Percentiles rank a stretch among this genome's conserved stretches.
Conservation (phyloP, 2,329 filamentous ascomycete genomes). For the Venturia oleaginea region DNA sequence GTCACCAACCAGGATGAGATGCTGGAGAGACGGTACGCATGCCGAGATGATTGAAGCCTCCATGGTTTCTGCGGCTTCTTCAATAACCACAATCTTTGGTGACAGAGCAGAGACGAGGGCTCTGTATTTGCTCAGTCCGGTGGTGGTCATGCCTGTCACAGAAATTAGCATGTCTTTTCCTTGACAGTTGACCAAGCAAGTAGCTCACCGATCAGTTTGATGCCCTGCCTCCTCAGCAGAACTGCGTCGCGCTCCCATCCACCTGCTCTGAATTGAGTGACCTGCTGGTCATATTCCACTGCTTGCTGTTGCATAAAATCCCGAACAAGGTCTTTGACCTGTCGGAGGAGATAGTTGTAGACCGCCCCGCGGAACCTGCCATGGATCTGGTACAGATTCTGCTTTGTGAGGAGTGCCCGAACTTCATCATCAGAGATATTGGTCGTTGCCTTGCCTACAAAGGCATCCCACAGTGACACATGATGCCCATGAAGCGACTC, state of each 20-base stretch:
- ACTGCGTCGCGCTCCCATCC: constrained; percentile 51
- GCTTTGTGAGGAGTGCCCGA: constrained; percentile 27
- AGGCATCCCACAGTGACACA: constrained; percentile 31
- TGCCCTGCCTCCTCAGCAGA: constrained; percentile 50
- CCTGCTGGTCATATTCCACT: constrained; percentile 40
- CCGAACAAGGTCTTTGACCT: constrained; percentile 35
- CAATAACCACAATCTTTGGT: constrained; percentile 62
- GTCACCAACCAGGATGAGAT: constrained; percentile 65
- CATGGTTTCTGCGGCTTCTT: constrained; percentile 71
- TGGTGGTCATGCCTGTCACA: constrained; percentile 58
- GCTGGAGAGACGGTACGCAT: constrained; percentile 53
- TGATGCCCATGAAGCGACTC: constrained; percentile 29
- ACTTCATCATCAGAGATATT: constrained; percentile 26
- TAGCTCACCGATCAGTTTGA: constrained; percentile 25
- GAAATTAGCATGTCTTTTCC: background rate
- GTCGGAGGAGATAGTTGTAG: constrained; percentile 55
- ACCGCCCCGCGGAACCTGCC: constrained; percentile 49
- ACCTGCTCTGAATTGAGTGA: constrained; percentile 45
- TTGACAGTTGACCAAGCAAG: background rate
- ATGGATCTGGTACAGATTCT: constrained; percentile 54
- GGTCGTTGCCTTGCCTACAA: constrained; percentile 23
- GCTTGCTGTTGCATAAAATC: constrained; percentile 42
- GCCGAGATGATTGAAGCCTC: constrained; percentile 54
- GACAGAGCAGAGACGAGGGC: constrained; percentile 56
- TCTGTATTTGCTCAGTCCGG: constrained; percentile 72